These are phyloP conservation scores for Talaromyces albobiverticillius DNA, from an alignment of 2,329 filamentous ascomycete species.

Conservation along the genomic window DNA sequence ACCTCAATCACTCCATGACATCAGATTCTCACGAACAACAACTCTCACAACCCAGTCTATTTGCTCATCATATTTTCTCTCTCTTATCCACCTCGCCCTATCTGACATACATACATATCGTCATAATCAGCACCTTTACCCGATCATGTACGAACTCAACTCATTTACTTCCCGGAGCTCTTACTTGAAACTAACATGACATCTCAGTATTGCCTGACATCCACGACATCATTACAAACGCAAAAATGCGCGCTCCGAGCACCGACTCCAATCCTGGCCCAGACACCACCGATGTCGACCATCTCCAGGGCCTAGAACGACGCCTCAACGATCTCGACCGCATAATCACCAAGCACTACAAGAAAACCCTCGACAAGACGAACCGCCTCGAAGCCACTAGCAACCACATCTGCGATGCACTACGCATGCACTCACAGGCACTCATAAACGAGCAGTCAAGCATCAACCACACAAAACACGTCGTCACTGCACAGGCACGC, in stretches of 20 bases:
- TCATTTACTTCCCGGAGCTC: too few species aligned
- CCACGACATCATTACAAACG: conserved; percentile 2
- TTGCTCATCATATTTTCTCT: too few species aligned
- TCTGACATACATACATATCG: not conserved
- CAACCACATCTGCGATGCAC: not conserved
- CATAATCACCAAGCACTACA: not conserved
- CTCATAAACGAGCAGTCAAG: not conserved
- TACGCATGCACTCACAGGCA: not conserved
- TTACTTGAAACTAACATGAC: too few species aligned
- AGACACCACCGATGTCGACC: not conserved
- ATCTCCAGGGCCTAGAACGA: not conserved
- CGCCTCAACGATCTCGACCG: not conserved
- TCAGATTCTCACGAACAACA: too few species aligned
- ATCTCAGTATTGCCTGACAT: too few species aligned
- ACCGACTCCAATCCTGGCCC: too few species aligned
- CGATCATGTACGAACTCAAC: not conserved
- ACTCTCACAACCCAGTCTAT: too few species aligned
- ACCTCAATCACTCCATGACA: too few species aligned
- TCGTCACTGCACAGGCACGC: not conserved
- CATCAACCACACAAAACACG: not conserved
- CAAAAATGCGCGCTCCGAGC: not conserved
- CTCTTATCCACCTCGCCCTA: not conserved
- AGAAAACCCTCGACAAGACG: not conserved
- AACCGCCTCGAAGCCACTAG: not conserved
- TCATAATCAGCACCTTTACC: not conserved